These are phyloP conservation scores for Trichoderma citrinoviride DNA, from an alignment of 2,329 filamentous ascomycete species.

Conservation along the genomic window DNA sequence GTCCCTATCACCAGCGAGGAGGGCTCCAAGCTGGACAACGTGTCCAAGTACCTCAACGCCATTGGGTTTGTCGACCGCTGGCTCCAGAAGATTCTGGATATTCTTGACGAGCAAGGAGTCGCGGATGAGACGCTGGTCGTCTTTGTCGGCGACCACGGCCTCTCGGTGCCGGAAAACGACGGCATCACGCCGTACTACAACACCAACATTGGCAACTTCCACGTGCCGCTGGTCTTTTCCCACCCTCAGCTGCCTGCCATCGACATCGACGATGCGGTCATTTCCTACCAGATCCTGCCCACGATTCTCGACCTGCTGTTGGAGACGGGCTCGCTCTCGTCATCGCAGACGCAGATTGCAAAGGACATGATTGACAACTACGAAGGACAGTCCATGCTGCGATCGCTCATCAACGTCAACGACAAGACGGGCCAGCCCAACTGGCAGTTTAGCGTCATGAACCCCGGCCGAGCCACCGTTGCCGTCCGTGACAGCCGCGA, in stretches of 20 bases:
- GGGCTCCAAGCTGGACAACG: slow-evolving; percentile 27
- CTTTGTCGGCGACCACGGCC: slow-evolving; percentile 35
- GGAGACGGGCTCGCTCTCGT: slow-evolving; percentile 32
- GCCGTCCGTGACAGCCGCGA: slow-evolving; percentile 28
- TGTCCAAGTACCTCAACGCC: slow-evolving; percentile 36
- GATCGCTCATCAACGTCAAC: slow-evolving; percentile 23
- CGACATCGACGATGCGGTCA: slow-evolving; percentile 34
- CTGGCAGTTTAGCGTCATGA: slow-evolving; percentile 32
- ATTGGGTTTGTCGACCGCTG: slow-evolving; percentile 34
- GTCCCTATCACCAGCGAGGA: slow-evolving; percentile 16
- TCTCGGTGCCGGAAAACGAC: slow-evolving; percentile 34
- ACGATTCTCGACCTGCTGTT: slow-evolving; percentile 36
- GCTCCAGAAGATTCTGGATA: slow-evolving; percentile 32
- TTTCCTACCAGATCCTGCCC: slow-evolving; percentile 35
- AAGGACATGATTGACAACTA: slow-evolving; percentile 28
- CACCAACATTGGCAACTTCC: slow-evolving; percentile 35
- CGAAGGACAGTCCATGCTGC: slow-evolving; percentile 30
- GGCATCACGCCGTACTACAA: slow-evolving; percentile 36
- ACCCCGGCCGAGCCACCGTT: slow-evolving; percentile 29
- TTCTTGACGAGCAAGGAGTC: slow-evolving; percentile 33
- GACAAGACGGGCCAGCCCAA: slow-evolving; percentile 22
- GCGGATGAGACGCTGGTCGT: slow-evolving; percentile 35
- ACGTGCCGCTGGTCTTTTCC: slow-evolving; percentile 34
- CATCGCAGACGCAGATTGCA: slow-evolving; percentile 22
- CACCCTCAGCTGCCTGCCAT: slow-evolving; percentile 35